phyloP scores from a whole-genome alignment of 768 basidiomycete genomes.

The Suillus fuscotomentosus region DNA sequence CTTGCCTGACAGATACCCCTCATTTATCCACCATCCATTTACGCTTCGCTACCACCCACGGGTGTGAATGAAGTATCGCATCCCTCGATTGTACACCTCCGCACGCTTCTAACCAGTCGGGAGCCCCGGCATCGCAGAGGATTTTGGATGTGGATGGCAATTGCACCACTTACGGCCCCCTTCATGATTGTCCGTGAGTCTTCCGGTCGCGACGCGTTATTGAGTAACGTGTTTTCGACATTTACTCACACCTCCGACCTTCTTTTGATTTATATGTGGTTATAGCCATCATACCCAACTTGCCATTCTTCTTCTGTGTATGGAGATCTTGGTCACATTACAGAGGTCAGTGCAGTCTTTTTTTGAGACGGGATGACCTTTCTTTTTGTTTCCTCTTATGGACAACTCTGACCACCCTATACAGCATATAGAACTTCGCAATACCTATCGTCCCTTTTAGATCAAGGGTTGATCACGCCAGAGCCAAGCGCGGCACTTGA shows the following conservation, averaged over 20 bases:
- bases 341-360: constrained; percentile 46
- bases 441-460: constrained; percentile 61
- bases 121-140: constrained; percentile 66
- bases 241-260: constrained; percentile 1
- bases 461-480: constrained; percentile 54
- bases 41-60: constrained; percentile 41
- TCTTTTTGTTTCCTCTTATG: neutral
- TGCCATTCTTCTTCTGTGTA: constrained; percentile 82
- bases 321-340: constrained; percentile 89
- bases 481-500: constrained; percentile 56
- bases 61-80: constrained; percentile 16
- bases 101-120: constrained; percentile 48
- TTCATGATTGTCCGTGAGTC: constrained; percentile 73
- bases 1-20: constrained; percentile 47
- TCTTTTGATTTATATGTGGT: neutral
- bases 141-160: constrained; percentile 61
- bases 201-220: neutral
- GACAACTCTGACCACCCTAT: neutral
- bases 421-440: constrained; percentile 69
- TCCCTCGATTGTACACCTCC: constrained; percentile 46
- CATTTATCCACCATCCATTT: constrained; percentile 48
- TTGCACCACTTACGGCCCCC: constrained; percentile 73
- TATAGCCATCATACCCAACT: constrained; percentile 75
- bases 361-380: neutral
- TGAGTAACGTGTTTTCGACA: neutral